These are phyloP conservation scores for Vanderwaltozyma verrucispora DNA, from an alignment of 805 yeast genomes.

Conservation along the genomic window DNA sequence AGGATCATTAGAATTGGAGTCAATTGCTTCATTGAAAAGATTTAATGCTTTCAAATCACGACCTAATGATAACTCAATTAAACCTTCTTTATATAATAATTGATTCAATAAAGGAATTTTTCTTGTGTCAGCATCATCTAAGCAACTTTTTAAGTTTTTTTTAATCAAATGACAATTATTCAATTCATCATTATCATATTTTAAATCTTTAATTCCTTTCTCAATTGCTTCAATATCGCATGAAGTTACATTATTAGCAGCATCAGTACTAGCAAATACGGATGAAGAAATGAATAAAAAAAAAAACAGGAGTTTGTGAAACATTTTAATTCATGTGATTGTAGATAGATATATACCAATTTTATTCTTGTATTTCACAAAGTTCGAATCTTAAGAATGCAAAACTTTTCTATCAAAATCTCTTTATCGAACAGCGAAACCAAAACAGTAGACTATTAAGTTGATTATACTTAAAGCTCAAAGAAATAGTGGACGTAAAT, in stretches of 20 bases:
- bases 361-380: too few species aligned
- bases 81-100: conserved; percentile 48
- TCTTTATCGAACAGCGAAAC: too few species aligned
- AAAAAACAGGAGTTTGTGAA: too few species aligned
- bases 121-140: neutral
- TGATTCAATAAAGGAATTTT: conserved; percentile 12
- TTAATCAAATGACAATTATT: neutral
- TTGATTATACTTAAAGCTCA: too few species aligned
- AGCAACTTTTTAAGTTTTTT: neutral
- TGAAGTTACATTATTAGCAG: neutral
- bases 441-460: too few species aligned
- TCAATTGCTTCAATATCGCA: neutral
- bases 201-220: neutral
- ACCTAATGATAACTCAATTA: conserved; percentile 48
- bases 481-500: too few species aligned
- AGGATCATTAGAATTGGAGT: conserved; percentile 11
- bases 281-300: neutral
- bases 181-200: conserved; percentile 1
- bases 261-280: neutral
- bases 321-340: too few species aligned
- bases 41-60: conserved; percentile 46
- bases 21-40: conserved; percentile 34
- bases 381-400: too few species aligned
- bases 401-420: too few species aligned
- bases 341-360: too few species aligned